Conservation (phyloP, 2,329 filamentous ascomycete genomes). For the Fusarium sp. region DNA sequence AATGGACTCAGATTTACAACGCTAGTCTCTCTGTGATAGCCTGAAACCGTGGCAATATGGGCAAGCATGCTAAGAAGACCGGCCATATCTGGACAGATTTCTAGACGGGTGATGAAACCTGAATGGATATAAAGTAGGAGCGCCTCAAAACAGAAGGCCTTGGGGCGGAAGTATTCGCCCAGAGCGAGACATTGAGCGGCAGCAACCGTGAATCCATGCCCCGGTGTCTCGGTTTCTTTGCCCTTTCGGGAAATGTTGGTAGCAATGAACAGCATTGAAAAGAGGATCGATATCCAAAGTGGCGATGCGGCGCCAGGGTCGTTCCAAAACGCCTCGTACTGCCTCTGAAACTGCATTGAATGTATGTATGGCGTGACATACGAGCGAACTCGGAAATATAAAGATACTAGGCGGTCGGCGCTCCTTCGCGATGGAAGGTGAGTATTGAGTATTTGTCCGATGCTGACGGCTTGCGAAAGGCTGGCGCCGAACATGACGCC, state of each 20-base stretch:
- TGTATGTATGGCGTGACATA: not conserved
- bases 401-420: not conserved
- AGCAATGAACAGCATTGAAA: not conserved
- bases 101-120: not conserved
- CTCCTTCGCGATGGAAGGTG: not conserved
- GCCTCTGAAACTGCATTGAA: not conserved
- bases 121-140: not conserved
- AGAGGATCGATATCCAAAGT: not conserved
- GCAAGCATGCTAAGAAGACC: not conserved
- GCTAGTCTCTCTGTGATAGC: not conserved
- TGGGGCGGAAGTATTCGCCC: not conserved
- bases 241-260: not conserved
- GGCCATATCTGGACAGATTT: not conserved
- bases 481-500: not conserved
- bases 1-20: not conserved
- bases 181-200: not conserved
- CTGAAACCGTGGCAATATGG: not conserved
- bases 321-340: not conserved
- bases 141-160: not conserved
- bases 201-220: not conserved
- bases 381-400: not conserved
- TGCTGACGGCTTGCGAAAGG: accelerated
- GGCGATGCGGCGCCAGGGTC: not conserved
- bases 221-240: not conserved
- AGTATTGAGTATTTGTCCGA: not conserved